Base-by-base conservation (phyloP, 129 eudicot species). In the Chrysanthemum seticuspe region DNA sequence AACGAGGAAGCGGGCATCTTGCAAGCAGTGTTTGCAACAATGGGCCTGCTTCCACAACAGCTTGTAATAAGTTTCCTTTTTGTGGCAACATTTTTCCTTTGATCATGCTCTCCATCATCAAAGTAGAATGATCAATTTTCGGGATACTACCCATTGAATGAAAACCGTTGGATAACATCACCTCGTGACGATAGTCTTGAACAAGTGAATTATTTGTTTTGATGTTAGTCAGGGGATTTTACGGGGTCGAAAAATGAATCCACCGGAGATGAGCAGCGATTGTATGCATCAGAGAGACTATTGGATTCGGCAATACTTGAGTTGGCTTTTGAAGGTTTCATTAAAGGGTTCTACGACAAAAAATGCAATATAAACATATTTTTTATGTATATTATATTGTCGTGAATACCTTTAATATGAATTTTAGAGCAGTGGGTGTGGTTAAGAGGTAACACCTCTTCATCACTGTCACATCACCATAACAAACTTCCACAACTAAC, bases 301-400 rank as follows among this genome's bases (percentile, higher is more conserved):
- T 75, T 83, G 6, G 96, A 87, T 69, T 92, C 96, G 25, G 85
- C 81, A 34, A 85, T 59, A 75, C 91, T 80, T 21, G 96, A 87
- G 70, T 92, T 87, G 7, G 85, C 82, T 66, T 79, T 85, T 7
- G 79, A 14, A 8, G 91, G 74, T 65, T 72, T 76, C 51, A 76
- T 12, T 1, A 68, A n/a, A n/a, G n/a, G n/a, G n/a, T n/a, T n/a
- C n/a, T n/a, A n/a, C n/a, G n/a, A n/a, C n/a, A n/a, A n/a, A n/a
- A n/a, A n/a, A n/a, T n/a, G n/a, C n/a, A 14, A 25, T 6, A n/a
- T 25, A 29, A 40, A 50, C 31, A 51, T 21, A 52, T n/a, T 45
- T 13, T 13, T 1, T 1, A 50, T 21, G 3, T 66, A 4, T 11
- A 6, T 6, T 40, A 40, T 6, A 6, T 40, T 40, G 10, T 40